phyloP scores from a whole-genome alignment of 306 rosid genomes.

The Sophora flavescens region DNA sequence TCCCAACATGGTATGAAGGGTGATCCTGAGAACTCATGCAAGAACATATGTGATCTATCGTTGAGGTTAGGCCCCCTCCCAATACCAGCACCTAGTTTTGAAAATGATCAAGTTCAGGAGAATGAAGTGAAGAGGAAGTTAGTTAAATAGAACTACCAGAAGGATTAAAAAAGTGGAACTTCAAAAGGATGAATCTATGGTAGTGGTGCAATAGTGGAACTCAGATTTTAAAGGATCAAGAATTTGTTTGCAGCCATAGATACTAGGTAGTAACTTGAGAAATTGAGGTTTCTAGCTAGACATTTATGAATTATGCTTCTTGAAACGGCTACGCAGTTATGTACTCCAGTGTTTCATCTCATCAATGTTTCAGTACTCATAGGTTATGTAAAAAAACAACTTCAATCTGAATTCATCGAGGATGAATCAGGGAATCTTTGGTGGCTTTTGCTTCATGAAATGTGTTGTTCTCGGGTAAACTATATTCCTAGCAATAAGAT shows the following conservation, averaged over 20 bases:
- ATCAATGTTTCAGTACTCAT: background rate
- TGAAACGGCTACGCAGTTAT: slow-evolving; percentile 25
- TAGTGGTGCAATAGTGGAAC: slow-evolving; percentile 52
- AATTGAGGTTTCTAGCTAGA: slow-evolving; percentile 52
- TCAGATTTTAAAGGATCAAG: slow-evolving; percentile 21
- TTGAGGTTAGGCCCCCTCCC: slow-evolving; percentile 64
- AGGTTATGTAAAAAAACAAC: slow-evolving; percentile 32
- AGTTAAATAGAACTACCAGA: slow-evolving; percentile 8
- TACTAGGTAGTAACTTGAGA: slow-evolving; percentile 41
- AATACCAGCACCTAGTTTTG: slow-evolving; percentile 40
- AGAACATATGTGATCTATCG: slow-evolving; percentile 68
- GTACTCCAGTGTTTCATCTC: slow-evolving; percentile 23
- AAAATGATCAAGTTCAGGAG: slow-evolving; percentile 30
- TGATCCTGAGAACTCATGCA: slow-evolving; percentile 33
- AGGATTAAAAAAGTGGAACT: slow-evolving; percentile 25
- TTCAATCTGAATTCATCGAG: slow-evolving; percentile 1
- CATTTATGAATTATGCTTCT: slow-evolving; percentile 35
- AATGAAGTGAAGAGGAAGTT: slow-evolving; percentile 43
- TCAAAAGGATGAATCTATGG: slow-evolving; percentile 25
- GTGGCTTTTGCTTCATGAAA: too few species aligned
- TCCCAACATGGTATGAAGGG: background rate
- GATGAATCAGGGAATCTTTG: background rate
- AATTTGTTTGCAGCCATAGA: slow-evolving; percentile 51
- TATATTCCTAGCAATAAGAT: too few species aligned
- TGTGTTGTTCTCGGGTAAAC: too few species aligned